Base-by-base conservation (phyloP, 164 flowering plant species). In the Berberis vulgaris region DNA sequence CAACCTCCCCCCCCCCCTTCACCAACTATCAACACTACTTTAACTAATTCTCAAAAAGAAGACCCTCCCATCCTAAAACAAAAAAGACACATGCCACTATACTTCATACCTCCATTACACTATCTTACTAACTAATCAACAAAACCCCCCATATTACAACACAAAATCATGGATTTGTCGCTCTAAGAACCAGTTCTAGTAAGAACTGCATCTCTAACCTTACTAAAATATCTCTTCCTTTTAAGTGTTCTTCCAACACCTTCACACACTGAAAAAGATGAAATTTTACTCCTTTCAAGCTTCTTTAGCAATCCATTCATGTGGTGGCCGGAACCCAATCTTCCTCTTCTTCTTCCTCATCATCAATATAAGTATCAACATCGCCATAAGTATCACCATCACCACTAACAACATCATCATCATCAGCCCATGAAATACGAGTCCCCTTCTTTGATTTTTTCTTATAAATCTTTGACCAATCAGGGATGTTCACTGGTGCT, bases 171-270 rank as follows among this genome's bases (percentile, higher is more conserved):
- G 57, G 40, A 54, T 54, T 26, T 26, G 41, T 54, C 38, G 38
- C 8, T 54, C 57, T 13, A 86, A 54, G 69, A 91, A 45, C 98
- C 98, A 59, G 96, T 91, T 72, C 80, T 84, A 1, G 83, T 75
- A 59, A 86, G 78, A 68, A 89, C 75, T 42, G 92, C 89, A 77
- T 89, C 82, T 68, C 98, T 91, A 45, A 91, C 81, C 68, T 76
- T 81, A 63, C 88, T 82, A 26, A 91, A 92, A 63, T 91, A 96
- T 67, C 98, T 84, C 26, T 26, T 26, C 5, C 98, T 96, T 76
- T 91, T 91, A 64, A 91, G 84, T 11, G 94, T 89, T 71, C 97
- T 81, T 3, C 97, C 97, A 56, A 77, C 72, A 39, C 96, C 96
- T 83, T 91, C 97, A 72, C 84, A 86, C 50, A 91, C 81, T 3